phyloP scores from a whole-genome alignment of 345 rosid genomes.

The Eucalyptus melliodora region DNA sequence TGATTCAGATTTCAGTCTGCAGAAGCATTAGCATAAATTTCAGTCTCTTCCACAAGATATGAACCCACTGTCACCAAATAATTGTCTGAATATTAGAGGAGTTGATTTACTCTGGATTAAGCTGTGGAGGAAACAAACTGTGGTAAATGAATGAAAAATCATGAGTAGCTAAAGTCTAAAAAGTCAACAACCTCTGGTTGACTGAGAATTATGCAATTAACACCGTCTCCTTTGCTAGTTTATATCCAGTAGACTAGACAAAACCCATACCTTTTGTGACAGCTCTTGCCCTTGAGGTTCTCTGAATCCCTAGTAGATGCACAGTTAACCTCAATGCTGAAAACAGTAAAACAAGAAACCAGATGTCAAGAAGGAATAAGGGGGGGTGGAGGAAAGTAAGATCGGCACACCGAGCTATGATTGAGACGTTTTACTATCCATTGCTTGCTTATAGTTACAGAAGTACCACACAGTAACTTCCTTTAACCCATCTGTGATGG shows the following conservation, averaged over 20 bases:
- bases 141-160: not conserved
- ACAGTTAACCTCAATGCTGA: not conserved
- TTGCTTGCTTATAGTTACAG: not conserved
- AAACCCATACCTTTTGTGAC: not conserved
- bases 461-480: not conserved
- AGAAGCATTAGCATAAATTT: not conserved
- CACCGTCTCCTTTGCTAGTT: not conserved
- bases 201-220: not conserved
- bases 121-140: not conserved
- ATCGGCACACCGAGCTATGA: not conserved
- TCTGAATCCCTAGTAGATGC: not conserved
- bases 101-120: not conserved
- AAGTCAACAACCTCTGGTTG: not conserved
- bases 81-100: not conserved
- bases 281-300: not conserved
- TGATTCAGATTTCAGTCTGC: conserved; percentile 43
- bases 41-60: not conserved
- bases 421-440: not conserved
- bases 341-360: not conserved
- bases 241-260: not conserved
- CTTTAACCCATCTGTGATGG: not conserved
- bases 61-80: not conserved
- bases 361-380: not conserved
- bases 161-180: not conserved
- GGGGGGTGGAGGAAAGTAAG: not conserved